Evolutionary conservation across 805 yeast species (phyloP), one percentile per base, ranked within the genome.

Genomic region (Nakazawaea ernobii): DNA sequence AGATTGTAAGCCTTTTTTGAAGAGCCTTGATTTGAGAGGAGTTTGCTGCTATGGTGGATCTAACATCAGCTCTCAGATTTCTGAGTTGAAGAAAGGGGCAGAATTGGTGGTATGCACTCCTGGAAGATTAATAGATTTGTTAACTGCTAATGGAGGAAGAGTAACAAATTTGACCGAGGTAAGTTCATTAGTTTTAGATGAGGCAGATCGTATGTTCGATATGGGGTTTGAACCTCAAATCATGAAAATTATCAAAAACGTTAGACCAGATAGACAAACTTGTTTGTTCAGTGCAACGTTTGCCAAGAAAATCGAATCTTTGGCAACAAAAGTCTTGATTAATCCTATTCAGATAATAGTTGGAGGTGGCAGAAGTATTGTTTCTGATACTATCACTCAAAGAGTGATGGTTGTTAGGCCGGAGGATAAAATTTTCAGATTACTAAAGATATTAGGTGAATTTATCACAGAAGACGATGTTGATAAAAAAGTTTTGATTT

Each of bases 201-300:
- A 94, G 60, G 97, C 98, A 1, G 99, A 94, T 64, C 68, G 99
- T 53, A 82, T 94, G 86, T 92, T 92, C 67, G 99, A 94, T 62
- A 70, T 94, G 76, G 99, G 99, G 1, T 94, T 94, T 66, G 98
- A 89, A 56, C 98, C 99, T 0, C 99, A 94, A 60, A 89, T 94
- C 4, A 80, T 77, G 55, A 87, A 88, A 57, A 84, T 94, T 20
- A 71, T 90, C 59, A 71, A 77, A 13, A 84, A 85, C 33, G 73
- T 88, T 2, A 71, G 97, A 42, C 94, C 94, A 0, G 97, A 91
- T 59, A 71, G 85, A 42, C 98, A 92, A 59, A 86, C 94, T 14
- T 92, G 91, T 3, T 66, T 94, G 26, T 94, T 92, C 60, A 89
- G 97, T 9, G 99, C 99, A 0, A 94, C 99, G 0, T 90, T 94